Percentiles rank a stretch among this genome's conserved stretches.
phyloP scores from a whole-genome alignment of 352 stramenopile species.

The Pythium diclinum region DNA sequence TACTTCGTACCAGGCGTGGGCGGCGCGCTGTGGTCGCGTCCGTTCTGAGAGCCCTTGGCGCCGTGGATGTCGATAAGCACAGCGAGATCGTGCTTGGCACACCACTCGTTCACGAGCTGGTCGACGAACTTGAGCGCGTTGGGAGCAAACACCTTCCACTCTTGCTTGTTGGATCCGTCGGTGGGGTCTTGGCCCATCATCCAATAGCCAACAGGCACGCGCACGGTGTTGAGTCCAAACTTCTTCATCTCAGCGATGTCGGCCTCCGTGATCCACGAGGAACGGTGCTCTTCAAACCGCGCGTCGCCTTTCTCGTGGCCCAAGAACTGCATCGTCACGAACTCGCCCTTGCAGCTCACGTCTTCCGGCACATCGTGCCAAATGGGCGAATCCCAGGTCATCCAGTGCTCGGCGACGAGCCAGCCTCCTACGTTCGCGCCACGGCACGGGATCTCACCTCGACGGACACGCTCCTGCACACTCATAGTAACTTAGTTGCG shows the following conservation, averaged over 20 bases:
- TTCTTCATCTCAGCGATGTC: slow-evolving; percentile 69
- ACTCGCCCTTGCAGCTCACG: slow-evolving; percentile 43
- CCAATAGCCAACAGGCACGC: slow-evolving; percentile 80
- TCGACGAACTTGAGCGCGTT: slow-evolving; percentile 62
- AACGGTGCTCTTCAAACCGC: slow-evolving; percentile 74
- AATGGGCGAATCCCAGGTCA: slow-evolving; percentile 76
- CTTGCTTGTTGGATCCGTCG: slow-evolving; percentile 47
- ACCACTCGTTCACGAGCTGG: slow-evolving; percentile 78
- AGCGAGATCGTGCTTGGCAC: slow-evolving; percentile 50
- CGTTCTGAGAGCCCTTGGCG: slow-evolving; percentile 76
- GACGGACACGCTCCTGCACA: slow-evolving; percentile 24
- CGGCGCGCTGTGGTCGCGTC: slow-evolving; percentile 67
- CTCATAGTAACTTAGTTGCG: slow-evolving; percentile 5
- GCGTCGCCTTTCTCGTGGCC: slow-evolving; percentile 44
- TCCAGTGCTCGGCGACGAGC: slow-evolving; percentile 83
- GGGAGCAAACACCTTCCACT: slow-evolving; percentile 42
- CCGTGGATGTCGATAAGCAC: slow-evolving; percentile 83
- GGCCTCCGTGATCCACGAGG: slow-evolving; percentile 69
- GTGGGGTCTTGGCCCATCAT: slow-evolving; percentile 50
- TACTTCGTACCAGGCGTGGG: slow-evolving; percentile 35
- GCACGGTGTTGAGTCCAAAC: slow-evolving; percentile 68
- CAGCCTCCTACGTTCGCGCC: slow-evolving; percentile 86
- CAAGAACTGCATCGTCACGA: slow-evolving; percentile 47
- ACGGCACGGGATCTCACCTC: slow-evolving; percentile 34
- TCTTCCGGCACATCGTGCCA: slow-evolving; percentile 75